Percentiles rank a stretch among this genome's conserved stretches.
Conservation (phyloP, 331 rosid genomes). For the Rhamnella rubrinervis region DNA sequence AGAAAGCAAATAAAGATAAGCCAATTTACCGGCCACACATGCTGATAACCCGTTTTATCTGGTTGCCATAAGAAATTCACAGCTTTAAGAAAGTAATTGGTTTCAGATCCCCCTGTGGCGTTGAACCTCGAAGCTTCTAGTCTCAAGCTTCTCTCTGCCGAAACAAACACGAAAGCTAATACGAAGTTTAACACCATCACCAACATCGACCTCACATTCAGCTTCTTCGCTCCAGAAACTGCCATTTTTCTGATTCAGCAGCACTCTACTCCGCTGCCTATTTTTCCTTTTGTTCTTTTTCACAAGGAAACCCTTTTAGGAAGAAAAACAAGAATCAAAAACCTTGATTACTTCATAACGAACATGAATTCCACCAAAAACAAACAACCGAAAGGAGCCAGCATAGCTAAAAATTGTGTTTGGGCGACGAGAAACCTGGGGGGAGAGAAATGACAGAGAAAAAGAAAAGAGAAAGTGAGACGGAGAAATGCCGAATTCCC, state of each 20-base stretch:
- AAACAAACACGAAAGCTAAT: slow-evolving; percentile 36
- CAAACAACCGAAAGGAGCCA: too few species aligned
- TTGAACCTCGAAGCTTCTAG: slow-evolving; percentile 33
- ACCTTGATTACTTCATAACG: too few species aligned
- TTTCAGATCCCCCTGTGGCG: slow-evolving; percentile 19
- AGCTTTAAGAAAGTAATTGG: slow-evolving; percentile 33
- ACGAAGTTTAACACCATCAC: slow-evolving; percentile 28
- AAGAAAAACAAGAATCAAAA: too few species aligned
- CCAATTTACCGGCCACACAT: slow-evolving; percentile 73
- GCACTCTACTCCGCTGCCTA: too few species aligned
- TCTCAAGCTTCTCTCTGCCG: slow-evolving; percentile 51
- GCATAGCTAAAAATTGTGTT: too few species aligned
- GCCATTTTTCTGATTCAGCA: slow-evolving; percentile 35
- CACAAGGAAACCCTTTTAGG: too few species aligned
- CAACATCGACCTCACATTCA: slow-evolving; percentile 36
- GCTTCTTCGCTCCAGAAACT: slow-evolving; percentile 24
- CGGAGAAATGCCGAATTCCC: too few species aligned
- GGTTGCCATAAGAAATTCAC: slow-evolving; percentile 68
- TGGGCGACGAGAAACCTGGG: too few species aligned
- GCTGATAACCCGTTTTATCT: slow-evolving; percentile 48
- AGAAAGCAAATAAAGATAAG: not conserved
- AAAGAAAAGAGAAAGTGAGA: too few species aligned
- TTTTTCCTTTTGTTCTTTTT: too few species aligned
- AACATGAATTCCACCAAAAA: too few species aligned
- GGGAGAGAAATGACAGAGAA: too few species aligned